A percentile compares a stretch with the other conserved stretches of the same genome.
Conservation (phyloP, 169 alveolate species). For the Blepharisma undulans region DNA sequence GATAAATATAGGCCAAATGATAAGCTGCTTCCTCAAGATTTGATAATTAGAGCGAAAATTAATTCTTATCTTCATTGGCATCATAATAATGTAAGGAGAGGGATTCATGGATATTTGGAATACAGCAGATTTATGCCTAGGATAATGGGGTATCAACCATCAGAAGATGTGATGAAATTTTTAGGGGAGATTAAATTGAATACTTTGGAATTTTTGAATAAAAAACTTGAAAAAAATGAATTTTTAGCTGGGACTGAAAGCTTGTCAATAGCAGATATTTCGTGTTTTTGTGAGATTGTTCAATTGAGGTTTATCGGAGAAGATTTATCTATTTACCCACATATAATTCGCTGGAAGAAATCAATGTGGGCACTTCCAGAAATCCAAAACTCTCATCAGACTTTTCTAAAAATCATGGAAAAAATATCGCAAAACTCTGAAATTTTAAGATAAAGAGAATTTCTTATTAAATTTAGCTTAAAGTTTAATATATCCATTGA, state of each 20-base stretch:
- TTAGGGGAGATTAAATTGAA: not conserved
- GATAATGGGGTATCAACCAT: not conserved
- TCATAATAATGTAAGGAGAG: slow-evolving; percentile 10
- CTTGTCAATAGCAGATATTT: slow-evolving; percentile 40
- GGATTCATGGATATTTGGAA: not conserved
- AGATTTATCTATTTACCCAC: slow-evolving; percentile 36
- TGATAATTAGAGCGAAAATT: not conserved
- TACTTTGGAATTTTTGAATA: not conserved
- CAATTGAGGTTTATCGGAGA: slow-evolving; percentile 6
- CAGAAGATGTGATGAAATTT: not conserved
- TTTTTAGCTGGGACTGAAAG: slow-evolving; percentile 33
- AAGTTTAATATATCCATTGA: not conserved
- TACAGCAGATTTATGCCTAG: not conserved
- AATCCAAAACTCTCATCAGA: not conserved
- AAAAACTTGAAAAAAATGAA: not conserved
- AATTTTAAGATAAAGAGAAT: not conserved
- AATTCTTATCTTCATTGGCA: slow-evolving; percentile 10
- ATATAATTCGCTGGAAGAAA: slow-evolving; percentile 34
- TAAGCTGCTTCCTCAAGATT: slow-evolving; percentile 6
- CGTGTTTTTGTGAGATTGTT: slow-evolving; percentile 42
- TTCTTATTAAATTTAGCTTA: not conserved
- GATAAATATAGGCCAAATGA: slow-evolving; percentile 29
- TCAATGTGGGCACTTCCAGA: not conserved
- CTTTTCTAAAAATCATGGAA: not conserved
- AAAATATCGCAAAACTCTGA: not conserved